Evolutionary conservation across 345 rosid genomes (phyloP), one percentile per base, ranked within the genome.

Genomic region (Mallotus nudiflorus): DNA sequence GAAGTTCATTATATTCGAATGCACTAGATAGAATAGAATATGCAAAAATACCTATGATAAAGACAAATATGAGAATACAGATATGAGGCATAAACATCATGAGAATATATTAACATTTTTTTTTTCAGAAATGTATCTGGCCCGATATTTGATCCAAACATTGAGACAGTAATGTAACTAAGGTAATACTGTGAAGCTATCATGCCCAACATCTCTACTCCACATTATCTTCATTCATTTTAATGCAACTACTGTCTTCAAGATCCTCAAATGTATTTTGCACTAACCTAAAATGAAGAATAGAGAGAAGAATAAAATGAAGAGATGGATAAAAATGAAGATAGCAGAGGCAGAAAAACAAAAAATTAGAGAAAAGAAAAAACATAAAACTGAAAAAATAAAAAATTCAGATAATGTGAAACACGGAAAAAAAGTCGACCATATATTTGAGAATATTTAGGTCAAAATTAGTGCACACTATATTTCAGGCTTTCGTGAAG

Each of bases 121-220:
- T 68, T 24, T 57, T 51, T 20, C n/a, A 88, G 91, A 52, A 96
- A 87, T 50, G 96, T 91, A 80, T 94, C 93, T 1, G 93, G 89
- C 51, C 96, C 91, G 67, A 94, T 91, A 69, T 94, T 94, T 74
- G 98, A 88, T 28, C 97, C 98, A 83, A 94, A 94, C 97, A 94
- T 94, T 40, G 98, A 90, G 29, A 91, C 91, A 33, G 98, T 91
- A 91, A 78, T 71, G 87, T 86, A 94, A 86, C 92, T 83, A 73
- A 91, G 97, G 83, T 94, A 94, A 79, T 90, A 91, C 69, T 94
- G 98, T 66, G 98, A 91, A 54, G 98, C 98, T 74, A 91, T 84
- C 58, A 87, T 85, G 68, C 98, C 98, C 89, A 94, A 77, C 93
- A 94, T 84, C 84, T 86, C 45, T 91, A 83, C 81, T 87, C 97